Evolutionary conservation across 176 grass and related monocot genomes (phyloP), one percentile per base, ranked within the genome.

Genomic region (Aegilops speltoides): DNA sequence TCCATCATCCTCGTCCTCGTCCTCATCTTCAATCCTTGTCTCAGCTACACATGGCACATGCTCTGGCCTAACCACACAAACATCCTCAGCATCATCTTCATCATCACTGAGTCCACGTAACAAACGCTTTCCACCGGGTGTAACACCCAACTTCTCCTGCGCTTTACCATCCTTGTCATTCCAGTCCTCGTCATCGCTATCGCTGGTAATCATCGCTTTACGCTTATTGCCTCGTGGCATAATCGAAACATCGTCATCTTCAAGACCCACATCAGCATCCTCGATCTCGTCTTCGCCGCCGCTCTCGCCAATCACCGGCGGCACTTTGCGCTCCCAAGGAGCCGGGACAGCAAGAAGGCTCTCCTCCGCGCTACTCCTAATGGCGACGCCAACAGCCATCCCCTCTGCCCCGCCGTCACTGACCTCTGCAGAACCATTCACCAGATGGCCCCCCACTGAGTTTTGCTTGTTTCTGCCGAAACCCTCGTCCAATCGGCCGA

Each of bases 61-160:
- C 33, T 70, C 33, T 20, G 34, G 22, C 22, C 36, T 41, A 10
- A 13, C 36, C 40, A n/a, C 45, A 59, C 29, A 0, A 64, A 33
- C 33, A 69, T 41, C 62, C 22, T 17, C 67, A 17, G 32, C 11
- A 16, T 5, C 76, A 71, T 72, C 48, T 17, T 91, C 86, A 78
- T 65, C 81, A 48, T 90, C 93, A 67, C 89, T 80, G 36, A 59
- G 9, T 72, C 74, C 82, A 45, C 32, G 56, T 7, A 67, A 64
- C 1, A n/a, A 56, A 5, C 74, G 92, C 68, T 87, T 93, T 72
- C 85, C 87, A 34, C 84, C 54, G 19, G 31, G 74, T 20, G 24
- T 84, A 50, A 45, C 29, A 45, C 31, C 75, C 50, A n/a, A 48
- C 62, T 48, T 70, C 32, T 60, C 43, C n/a, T 11, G 64, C 4